Evolutionary conservation across 2,329 filamentous ascomycete genomes (phyloP), one percentile per base, ranked within the genome.

Genomic region (Cercospora berteroae): DNA sequence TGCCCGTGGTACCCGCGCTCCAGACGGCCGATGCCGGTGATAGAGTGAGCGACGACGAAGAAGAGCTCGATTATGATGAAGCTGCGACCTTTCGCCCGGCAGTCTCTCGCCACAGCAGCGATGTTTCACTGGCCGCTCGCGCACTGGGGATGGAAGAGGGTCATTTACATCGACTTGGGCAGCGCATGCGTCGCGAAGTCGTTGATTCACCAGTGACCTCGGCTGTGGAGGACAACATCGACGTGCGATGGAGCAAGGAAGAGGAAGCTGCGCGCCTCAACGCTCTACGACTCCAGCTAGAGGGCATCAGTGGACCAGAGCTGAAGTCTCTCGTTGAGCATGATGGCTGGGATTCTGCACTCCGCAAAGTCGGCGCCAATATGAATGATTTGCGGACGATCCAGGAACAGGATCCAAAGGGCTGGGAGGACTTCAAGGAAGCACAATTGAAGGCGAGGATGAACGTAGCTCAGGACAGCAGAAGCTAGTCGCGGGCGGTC

Each of bases 71-170:
- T 59, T 75, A 76, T 65, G 80, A 81, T 27, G 68, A 71, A 57
- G 69, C 74, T n/a, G 69, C 72, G 39, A 80, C 73, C 50, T 72
- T 76, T 20, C 80, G 78, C 61, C 69, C 73, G 4, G 78, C 82
- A 60, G 77, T 86, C 23, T 81, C 87, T 1, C 84, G 89, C 31
- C 84, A 87, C 69, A 86, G 85, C 72, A 89, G 87, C 1, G 88
- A 90, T 72, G 88, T 90, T n/a, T 89, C 86, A 2, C 83, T 91
- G 9, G 88, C 89, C 55, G 86, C 87, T 3, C 87, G 87, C 60
- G 87, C 86, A 23, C 85, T 90, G 67, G 85, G 85, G 0, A 84
- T 87, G 56, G 89, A 92, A 80, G 89, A 92, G 84, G 89, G 89
- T 33, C 86, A 86, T 33, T 85, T 91, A 72, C 89, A 90, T 74